Conservation (phyloP, 2,329 filamentous ascomycete genomes). For the Ophiostoma australiae region DNA sequence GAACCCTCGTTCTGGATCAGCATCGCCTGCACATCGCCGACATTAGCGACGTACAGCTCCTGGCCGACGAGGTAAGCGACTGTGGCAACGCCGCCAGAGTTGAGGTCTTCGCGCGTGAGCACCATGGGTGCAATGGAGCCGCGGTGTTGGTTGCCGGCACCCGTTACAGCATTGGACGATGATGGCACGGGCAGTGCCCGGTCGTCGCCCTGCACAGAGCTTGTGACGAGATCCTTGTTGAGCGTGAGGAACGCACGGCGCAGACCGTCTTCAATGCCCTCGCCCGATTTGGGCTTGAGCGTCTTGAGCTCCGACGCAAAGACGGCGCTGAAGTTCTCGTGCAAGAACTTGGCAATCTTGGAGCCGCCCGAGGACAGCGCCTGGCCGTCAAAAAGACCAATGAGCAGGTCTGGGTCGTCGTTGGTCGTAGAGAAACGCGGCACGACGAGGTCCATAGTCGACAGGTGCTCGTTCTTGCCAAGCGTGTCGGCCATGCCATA, state of each 20-base stretch:
- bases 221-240: conserved; percentile 89
- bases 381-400: conserved; percentile 96
- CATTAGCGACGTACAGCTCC: conserved; percentile 89
- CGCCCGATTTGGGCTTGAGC: conserved; percentile 61
- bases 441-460: conserved; percentile 91
- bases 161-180: conserved; percentile 31
- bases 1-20: conserved; percentile 84
- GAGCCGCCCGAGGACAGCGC: conserved; percentile 83
- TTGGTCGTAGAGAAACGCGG: conserved; percentile 78
- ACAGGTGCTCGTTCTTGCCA: conserved; percentile 88
- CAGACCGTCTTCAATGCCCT: conserved; percentile 77
- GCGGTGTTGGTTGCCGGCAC: conserved; percentile 50
- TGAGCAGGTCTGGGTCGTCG: conserved; percentile 73
- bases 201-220: conserved; percentile 66
- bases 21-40: conserved; percentile 93
- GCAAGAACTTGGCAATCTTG: conserved; percentile 91
- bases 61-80: conserved; percentile 84
- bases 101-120: conserved; percentile 81
- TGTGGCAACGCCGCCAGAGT: conserved; percentile 85
- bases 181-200: conserved; percentile 30
- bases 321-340: conserved; percentile 87
- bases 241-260: conserved; percentile 79
- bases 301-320: conserved; percentile 77
- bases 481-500: conserved; percentile 98
- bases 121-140: conserved; percentile 64